Percentiles rank a stretch among this genome's conserved stretches.
phyloP scores from a whole-genome alignment of 2,329 filamentous ascomycete genomes.

The Blumeria graminis region DNA sequence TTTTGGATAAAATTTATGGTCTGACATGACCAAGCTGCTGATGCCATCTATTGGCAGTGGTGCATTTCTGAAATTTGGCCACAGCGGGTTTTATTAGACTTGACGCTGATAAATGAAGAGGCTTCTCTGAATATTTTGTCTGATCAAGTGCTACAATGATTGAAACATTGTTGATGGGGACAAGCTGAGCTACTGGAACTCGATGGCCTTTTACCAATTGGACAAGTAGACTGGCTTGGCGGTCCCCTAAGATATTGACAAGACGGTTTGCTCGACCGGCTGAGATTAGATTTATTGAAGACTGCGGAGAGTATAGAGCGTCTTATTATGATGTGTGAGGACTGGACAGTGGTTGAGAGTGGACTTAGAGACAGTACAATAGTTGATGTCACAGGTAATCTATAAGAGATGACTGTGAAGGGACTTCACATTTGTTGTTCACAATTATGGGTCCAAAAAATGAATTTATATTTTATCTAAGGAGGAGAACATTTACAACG shows the following conservation, averaged over 20 bases:
- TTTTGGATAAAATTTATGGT: background rate
- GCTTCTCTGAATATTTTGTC: too few relatives aligned
- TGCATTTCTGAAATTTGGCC: background rate
- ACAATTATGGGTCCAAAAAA: too few relatives aligned
- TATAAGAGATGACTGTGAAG: too few relatives aligned
- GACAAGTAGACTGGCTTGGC: background rate
- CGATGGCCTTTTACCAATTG: background rate
- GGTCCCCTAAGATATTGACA: background rate
- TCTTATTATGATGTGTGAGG: too few relatives aligned
- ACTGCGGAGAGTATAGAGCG: conserved; percentile 1
- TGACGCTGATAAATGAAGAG: too few relatives aligned
- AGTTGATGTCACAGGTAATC: too few relatives aligned
- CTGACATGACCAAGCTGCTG: background rate
- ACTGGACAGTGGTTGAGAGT: too few relatives aligned
- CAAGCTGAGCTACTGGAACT: background rate
- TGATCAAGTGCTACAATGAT: background rate
- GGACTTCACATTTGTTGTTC: too few relatives aligned
- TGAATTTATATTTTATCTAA: too few relatives aligned
- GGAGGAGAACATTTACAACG: too few relatives aligned
- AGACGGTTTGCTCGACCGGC: background rate
- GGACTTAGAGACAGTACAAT: too few relatives aligned
- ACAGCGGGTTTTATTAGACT: background rate
- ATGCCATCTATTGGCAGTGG: background rate
- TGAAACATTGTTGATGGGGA: background rate
- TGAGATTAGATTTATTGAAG: background rate